These are phyloP conservation scores for Amaranthus hypochondriacus DNA, from an alignment of 148 eudicot species.

Conservation along the genomic window DNA sequence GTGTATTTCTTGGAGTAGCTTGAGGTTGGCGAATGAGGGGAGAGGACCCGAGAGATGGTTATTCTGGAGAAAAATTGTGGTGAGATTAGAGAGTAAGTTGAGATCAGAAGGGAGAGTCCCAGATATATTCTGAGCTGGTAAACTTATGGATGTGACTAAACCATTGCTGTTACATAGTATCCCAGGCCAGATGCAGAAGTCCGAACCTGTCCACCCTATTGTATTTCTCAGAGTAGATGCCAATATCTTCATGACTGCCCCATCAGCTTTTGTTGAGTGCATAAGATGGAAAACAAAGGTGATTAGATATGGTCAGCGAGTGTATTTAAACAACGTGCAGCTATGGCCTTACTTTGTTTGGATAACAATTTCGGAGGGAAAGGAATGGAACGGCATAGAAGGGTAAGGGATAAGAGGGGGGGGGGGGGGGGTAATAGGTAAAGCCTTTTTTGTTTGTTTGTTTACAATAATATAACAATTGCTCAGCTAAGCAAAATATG, in stretches of 20 bases:
- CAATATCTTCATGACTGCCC: background rate
- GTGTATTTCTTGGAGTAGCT: slow-evolving; percentile 27
- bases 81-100: slow-evolving; percentile 46
- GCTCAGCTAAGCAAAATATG: too few relatives aligned
- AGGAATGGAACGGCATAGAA: too few relatives aligned
- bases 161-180: slow-evolving; percentile 34
- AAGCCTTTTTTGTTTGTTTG: too few relatives aligned
- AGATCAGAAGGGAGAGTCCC: slow-evolving; percentile 51
- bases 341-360: too few relatives aligned
- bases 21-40: slow-evolving; percentile 47
- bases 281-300: too few relatives aligned
- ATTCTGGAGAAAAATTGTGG: slow-evolving; percentile 36
- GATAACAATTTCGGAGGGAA: too few relatives aligned
- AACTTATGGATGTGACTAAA: slow-evolving; percentile 43
- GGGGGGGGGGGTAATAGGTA: too few relatives aligned
- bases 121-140: slow-evolving; percentile 32
- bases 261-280: background rate
- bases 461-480: too few relatives aligned
- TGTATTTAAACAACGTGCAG: too few relatives aligned
- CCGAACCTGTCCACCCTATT: slow-evolving; percentile 41
- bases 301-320: too few relatives aligned
- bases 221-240: slow-evolving; percentile 22
- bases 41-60: slow-evolving; percentile 52
- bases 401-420: too few relatives aligned
- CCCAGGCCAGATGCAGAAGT: slow-evolving; percentile 53